These are phyloP conservation scores for Abrus pulchellus DNA, from an alignment of 306 rosid species.

Conservation along the genomic window DNA sequence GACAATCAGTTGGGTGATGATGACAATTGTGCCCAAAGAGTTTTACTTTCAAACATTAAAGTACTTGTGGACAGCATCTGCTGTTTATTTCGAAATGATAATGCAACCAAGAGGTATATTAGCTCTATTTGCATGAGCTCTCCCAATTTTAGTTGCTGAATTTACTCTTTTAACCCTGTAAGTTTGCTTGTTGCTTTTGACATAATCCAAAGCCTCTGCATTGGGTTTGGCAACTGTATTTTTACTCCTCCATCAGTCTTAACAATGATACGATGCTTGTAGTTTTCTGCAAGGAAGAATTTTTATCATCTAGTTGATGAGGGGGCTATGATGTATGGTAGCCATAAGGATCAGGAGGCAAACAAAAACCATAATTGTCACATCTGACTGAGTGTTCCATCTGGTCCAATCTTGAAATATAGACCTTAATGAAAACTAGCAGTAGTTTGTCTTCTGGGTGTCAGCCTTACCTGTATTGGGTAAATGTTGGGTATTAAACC, in stretches of 20 bases:
- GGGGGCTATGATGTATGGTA: slow-evolving; percentile 11
- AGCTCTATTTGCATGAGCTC: slow-evolving; percentile 29
- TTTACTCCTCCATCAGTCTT: neutral
- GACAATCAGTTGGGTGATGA: slow-evolving; percentile 67
- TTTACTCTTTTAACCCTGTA: slow-evolving; percentile 18
- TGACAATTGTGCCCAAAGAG: slow-evolving; percentile 56
- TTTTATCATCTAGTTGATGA: slow-evolving; percentile 2
- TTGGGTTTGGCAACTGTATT: slow-evolving; percentile 7
- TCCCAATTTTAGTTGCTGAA: slow-evolving; percentile 25
- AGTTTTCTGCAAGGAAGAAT: neutral
- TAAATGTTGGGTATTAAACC: neutral
- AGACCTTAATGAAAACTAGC: slow-evolving; percentile 13
- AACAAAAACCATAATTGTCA: neutral
- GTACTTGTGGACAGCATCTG: slow-evolving; percentile 75
- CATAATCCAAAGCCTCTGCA: neutral
- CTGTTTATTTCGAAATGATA: slow-evolving; percentile 68
- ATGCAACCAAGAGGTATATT: slow-evolving; percentile 77
- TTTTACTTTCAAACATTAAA: slow-evolving; percentile 70
- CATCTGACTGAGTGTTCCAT: slow-evolving; percentile 8
- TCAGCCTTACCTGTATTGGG: neutral
- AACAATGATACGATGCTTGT: neutral
- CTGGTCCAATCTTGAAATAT: slow-evolving; percentile 6
- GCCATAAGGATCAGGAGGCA: neutral
- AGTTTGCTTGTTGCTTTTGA: slow-evolving; percentile 27
- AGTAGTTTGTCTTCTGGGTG: neutral